These are phyloP conservation scores for Hanseniaspora pseudoguilliermondii DNA, from an alignment of 805 yeast genomes.

Conservation along the genomic window DNA sequence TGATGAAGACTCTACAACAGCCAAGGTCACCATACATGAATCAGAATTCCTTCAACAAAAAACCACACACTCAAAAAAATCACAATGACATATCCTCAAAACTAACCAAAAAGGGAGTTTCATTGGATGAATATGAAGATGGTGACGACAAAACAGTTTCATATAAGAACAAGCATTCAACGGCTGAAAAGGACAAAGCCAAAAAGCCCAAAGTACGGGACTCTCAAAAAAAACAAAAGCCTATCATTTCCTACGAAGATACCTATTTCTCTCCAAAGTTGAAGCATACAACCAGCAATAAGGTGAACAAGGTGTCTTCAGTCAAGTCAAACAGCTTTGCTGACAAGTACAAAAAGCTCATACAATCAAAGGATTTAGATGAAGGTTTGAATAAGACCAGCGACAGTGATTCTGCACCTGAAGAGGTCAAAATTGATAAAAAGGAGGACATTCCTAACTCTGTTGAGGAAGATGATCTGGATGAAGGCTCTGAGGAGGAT, in stretches of 20 bases:
- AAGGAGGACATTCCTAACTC: neutral
- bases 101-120: neutral
- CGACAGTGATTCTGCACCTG: conserved; percentile 9
- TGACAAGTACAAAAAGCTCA: conserved; percentile 19
- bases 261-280: neutral
- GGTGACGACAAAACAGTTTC: neutral
- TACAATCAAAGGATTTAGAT: conserved; percentile 15
- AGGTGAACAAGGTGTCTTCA: neutral
- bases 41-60: neutral
- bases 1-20: neutral
- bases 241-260: conserved; percentile 10
- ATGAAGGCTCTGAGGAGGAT: conserved; percentile 16
- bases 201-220: neutral
- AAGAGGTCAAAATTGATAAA: conserved; percentile 4
- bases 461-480: conserved; percentile 6
- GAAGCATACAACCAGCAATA: neutral
- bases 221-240: neutral
- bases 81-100: neutral
- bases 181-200: neutral
- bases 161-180: neutral
- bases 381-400: conserved; percentile 10
- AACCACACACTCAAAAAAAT: neutral
- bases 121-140: conserved; percentile 8
- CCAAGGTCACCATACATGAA: neutral
- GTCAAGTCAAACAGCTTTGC: conserved; percentile 15